Conservation (phyloP, 73 alveolate species). For the Durusdinium trenchii region DNA sequence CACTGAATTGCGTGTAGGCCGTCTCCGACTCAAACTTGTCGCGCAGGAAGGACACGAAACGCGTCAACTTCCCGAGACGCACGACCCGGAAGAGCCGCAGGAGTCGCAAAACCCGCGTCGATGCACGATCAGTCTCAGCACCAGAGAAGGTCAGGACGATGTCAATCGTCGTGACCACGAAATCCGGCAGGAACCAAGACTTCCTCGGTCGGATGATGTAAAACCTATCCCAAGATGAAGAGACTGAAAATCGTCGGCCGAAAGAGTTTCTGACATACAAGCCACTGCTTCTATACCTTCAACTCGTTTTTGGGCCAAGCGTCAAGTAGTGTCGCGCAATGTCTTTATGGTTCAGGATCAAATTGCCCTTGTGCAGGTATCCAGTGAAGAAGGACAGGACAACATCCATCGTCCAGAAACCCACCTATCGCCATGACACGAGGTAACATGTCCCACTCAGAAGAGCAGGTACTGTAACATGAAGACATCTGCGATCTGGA, state of each 20-base stretch:
- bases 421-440: too few species aligned
- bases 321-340: not conserved
- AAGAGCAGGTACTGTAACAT: too few species aligned
- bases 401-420: not conserved
- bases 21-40: slow-evolving; percentile 43
- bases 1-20: slow-evolving; percentile 50
- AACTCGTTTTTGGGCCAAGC: too few species aligned
- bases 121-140: not conserved
- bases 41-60: slow-evolving; percentile 42
- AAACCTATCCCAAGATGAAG: too few species aligned
- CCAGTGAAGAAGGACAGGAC: slow-evolving; percentile 17
- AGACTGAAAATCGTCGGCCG: too few species aligned
- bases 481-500: too few species aligned
- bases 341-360: not conserved
- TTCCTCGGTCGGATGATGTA: too few species aligned
- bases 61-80: slow-evolving; percentile 59
- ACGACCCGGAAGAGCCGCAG: slow-evolving; percentile 55
- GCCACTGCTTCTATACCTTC: too few species aligned
- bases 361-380: not conserved
- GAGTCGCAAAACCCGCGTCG: not conserved
- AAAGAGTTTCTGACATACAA: too few species aligned
- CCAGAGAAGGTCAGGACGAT: not conserved
- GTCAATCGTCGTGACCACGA: not conserved
- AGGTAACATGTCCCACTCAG: too few species aligned
- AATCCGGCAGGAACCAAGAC: too few species aligned